A percentile compares a stretch with the other conserved stretches of the same genome.
These are phyloP conservation scores for Candida easanensis DNA, from an alignment of 805 yeast species.

Conservation along the genomic window DNA sequence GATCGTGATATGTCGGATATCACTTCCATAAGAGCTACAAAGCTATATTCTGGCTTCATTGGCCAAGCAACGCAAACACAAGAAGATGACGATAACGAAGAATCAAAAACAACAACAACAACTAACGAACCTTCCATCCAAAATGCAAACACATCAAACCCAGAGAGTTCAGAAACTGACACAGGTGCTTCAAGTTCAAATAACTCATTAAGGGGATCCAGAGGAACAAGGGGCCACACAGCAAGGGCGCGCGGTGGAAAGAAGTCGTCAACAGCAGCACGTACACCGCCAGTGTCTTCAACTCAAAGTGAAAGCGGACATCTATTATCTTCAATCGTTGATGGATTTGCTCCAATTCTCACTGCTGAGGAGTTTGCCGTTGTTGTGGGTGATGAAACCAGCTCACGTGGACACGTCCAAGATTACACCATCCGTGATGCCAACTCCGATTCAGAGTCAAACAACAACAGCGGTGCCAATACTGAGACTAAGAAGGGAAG, in stretches of 20 bases:
- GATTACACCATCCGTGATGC: slow-evolving; percentile 4
- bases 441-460: slow-evolving; percentile 10
- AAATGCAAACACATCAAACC: not conserved
- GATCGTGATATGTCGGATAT: slow-evolving; percentile 30
- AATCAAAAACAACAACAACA: not conserved
- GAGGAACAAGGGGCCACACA: not conserved
- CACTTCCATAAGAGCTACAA: slow-evolving; percentile 29
- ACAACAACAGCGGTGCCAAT: slow-evolving; percentile 1
- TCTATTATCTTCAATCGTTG: slow-evolving; percentile 21
- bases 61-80: not conserved
- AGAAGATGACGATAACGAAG: not conserved
- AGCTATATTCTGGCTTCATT: slow-evolving; percentile 29
- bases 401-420: not conserved
- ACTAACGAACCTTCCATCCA: not conserved
- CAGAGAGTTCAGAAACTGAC: slow-evolving; percentile 21
- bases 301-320: not conserved
- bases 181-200: slow-evolving; percentile 7
- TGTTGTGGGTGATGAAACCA: slow-evolving; percentile 7
- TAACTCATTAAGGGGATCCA: not conserved
- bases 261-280: not conserved
- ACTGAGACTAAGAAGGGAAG: slow-evolving; percentile 7
- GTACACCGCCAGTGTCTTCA: not conserved
- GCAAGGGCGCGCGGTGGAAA: not conserved
- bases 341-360: slow-evolving; percentile 32
- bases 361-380: slow-evolving; percentile 31